A percentile compares a stretch with the other conserved stretches of the same genome.
Conservation (phyloP, 2,329 filamentous ascomycete genomes). For the Xylaria sp. region DNA sequence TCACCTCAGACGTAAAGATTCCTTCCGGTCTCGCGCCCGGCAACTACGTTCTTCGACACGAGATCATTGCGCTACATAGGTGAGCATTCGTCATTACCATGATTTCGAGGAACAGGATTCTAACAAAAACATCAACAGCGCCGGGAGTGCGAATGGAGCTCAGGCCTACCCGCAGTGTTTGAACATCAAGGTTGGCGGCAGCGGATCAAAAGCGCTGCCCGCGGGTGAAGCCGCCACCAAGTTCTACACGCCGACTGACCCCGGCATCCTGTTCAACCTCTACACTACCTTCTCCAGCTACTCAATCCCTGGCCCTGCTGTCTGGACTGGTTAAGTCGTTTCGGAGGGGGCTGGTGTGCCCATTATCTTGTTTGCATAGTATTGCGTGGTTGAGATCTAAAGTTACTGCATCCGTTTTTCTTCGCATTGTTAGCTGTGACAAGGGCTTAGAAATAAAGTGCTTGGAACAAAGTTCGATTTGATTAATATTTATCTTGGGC, state of each 20-base stretch:
- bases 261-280: conserved; percentile 66
- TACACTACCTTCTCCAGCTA: conserved; percentile 53
- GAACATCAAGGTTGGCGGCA: conserved; percentile 66
- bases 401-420: too few species aligned
- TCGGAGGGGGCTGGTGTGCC: neutral
- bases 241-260: conserved; percentile 64
- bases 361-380: neutral
- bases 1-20: conserved; percentile 57
- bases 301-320: conserved; percentile 44
- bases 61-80: conserved; percentile 61
- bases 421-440: too few species aligned
- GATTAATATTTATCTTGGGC: too few species aligned
- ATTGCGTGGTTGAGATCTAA: neutral
- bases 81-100: neutral
- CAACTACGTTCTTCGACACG: conserved; percentile 63
- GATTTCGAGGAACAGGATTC: neutral
- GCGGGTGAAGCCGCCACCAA: conserved; percentile 61
- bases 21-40: conserved; percentile 56
- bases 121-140: conserved; percentile 41
- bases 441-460: too few species aligned
- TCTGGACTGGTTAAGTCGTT: conserved; percentile 30
- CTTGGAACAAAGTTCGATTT: too few species aligned
- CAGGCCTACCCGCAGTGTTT: conserved; percentile 65
- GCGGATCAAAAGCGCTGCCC: conserved; percentile 57
- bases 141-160: conserved; percentile 55